These are phyloP conservation scores for Chrysanthemum lavandulifolium DNA, from an alignment of 129 eudicot genomes.

Conservation along the genomic window DNA sequence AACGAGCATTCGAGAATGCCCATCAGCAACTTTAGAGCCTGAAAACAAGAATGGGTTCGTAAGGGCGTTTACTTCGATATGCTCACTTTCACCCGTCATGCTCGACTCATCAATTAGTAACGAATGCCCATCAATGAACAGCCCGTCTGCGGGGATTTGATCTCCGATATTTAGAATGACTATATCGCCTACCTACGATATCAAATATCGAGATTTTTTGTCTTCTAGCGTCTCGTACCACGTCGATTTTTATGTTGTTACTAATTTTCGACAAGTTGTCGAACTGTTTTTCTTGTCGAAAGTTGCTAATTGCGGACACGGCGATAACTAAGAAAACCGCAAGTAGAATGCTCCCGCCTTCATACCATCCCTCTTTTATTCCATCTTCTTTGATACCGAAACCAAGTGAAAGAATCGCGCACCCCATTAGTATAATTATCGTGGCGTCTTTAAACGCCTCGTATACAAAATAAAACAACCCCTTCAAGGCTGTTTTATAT, in stretches of 20 bases:
- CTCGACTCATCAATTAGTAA: slow-evolving; percentile 78
- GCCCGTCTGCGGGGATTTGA: slow-evolving; percentile 82
- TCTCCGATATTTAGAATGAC: slow-evolving; percentile 62
- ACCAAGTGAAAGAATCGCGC: slow-evolving; percentile 69
- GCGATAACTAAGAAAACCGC: slow-evolving; percentile 73
- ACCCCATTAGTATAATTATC: slow-evolving; percentile 59
- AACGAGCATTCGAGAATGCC: slow-evolving; percentile 68
- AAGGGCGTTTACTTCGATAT: slow-evolving; percentile 39
- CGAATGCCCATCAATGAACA: slow-evolving; percentile 73
- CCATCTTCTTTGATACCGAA: slow-evolving; percentile 75
- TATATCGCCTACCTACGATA: slow-evolving; percentile 74
- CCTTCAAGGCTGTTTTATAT: slow-evolving; percentile 55
- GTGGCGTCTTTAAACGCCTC: slow-evolving; percentile 72
- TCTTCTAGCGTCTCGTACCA: slow-evolving; percentile 55
- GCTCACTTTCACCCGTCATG: slow-evolving; percentile 90
- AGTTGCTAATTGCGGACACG: slow-evolving; percentile 73
- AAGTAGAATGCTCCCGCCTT: slow-evolving; percentile 78
- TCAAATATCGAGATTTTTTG: slow-evolving; percentile 72
- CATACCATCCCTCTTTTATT: slow-evolving; percentile 67
- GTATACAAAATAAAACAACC: slow-evolving; percentile 46
- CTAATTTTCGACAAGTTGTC: slow-evolving; percentile 70
- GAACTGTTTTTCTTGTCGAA: slow-evolving; percentile 76
- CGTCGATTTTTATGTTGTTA: slow-evolving; percentile 56
- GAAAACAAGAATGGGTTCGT: slow-evolving; percentile 67
- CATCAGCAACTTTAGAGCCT: slow-evolving; percentile 82